Conservation (phyloP, 1,284 basidiomycete species). For the Mixia osmundae region DNA sequence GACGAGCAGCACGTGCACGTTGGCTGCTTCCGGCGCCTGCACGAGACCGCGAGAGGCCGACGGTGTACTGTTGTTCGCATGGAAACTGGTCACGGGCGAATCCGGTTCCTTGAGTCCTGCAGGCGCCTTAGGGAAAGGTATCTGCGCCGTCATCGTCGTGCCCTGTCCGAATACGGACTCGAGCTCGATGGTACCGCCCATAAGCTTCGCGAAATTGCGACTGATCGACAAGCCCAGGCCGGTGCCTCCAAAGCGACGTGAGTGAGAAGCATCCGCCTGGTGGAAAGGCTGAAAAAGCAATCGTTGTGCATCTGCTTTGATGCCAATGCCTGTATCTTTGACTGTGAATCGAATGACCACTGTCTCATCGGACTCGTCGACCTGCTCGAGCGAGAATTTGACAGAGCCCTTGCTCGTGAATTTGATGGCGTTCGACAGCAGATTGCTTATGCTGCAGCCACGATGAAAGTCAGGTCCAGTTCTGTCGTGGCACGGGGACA, state of each 20-base stretch:
- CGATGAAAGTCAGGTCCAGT: constrained; percentile 12
- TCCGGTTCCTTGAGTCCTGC: neutral
- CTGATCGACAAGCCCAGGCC: constrained; percentile 17
- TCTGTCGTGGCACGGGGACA: too few species aligned
- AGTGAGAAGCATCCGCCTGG: constrained; percentile 13
- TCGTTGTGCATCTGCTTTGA: constrained; percentile 17
- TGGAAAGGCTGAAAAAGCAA: constrained; percentile 23
- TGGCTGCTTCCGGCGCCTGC: constrained; percentile 6
- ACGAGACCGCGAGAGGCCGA: neutral
- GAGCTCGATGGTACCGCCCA: constrained; percentile 12
- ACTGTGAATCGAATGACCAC: constrained; percentile 20
- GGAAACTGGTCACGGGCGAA: neutral
- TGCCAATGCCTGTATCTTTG: constrained; percentile 22
- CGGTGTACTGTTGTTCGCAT: neutral
- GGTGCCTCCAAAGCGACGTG: constrained; percentile 12
- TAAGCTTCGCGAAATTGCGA: constrained; percentile 15
- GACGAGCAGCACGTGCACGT: constrained; percentile 11
- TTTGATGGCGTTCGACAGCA: constrained; percentile 21
- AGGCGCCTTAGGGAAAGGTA: constrained; percentile 11
- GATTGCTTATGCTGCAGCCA: constrained; percentile 13
- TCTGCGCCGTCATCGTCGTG: constrained; percentile 7
- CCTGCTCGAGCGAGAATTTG: constrained; percentile 18
- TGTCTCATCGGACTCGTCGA: constrained; percentile 15
- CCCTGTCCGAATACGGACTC: constrained; percentile 10
- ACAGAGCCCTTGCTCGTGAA: constrained; percentile 21